These are phyloP conservation scores for Suillus fuscotomentosus DNA, from an alignment of 768 basidiomycete species.

Conservation along the genomic window DNA sequence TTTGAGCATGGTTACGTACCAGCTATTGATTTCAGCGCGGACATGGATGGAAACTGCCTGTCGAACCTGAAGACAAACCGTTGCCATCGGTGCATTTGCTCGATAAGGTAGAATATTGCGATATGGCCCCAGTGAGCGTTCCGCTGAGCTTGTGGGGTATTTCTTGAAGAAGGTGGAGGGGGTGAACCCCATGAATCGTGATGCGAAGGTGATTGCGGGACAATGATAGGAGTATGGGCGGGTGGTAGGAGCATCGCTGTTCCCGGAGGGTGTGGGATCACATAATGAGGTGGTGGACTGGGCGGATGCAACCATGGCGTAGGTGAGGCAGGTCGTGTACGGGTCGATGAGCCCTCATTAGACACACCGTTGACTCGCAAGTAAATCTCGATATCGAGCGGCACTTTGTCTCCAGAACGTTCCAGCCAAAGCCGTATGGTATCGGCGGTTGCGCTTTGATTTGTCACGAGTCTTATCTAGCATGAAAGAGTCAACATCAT, in stretches of 20 bases:
- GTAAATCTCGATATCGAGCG: slow-evolving; percentile 80
- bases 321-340: slow-evolving; percentile 28
- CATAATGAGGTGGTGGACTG: slow-evolving; percentile 38
- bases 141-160: slow-evolving; percentile 35
- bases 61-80: slow-evolving; percentile 80
- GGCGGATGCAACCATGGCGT: slow-evolving; percentile 29
- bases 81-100: slow-evolving; percentile 82
- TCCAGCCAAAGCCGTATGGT: slow-evolving; percentile 83
- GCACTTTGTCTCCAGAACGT: slow-evolving; percentile 66
- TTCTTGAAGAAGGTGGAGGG: slow-evolving; percentile 26
- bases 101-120: slow-evolving; percentile 72
- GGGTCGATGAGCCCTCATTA: slow-evolving; percentile 21
- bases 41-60: slow-evolving; percentile 70
- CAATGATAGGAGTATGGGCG: slow-evolving; percentile 43
- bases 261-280: slow-evolving; percentile 30
- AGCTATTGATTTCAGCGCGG: slow-evolving; percentile 68
- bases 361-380: slow-evolving; percentile 47
- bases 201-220: slow-evolving; percentile 42
- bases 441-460: slow-evolving; percentile 68
- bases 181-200: slow-evolving; percentile 41
- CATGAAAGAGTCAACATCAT: slow-evolving; percentile 9
- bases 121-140: slow-evolving; percentile 80
- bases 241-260: slow-evolving; percentile 33
- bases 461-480: slow-evolving; percentile 74
- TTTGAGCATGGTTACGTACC: slow-evolving; percentile 42